Percentiles rank a stretch among this genome's conserved stretches.
Evolutionary conservation across 371 early-diverging fungal genomes (phyloP).

Genomic region (Syncephalastrum monosporum): DNA sequence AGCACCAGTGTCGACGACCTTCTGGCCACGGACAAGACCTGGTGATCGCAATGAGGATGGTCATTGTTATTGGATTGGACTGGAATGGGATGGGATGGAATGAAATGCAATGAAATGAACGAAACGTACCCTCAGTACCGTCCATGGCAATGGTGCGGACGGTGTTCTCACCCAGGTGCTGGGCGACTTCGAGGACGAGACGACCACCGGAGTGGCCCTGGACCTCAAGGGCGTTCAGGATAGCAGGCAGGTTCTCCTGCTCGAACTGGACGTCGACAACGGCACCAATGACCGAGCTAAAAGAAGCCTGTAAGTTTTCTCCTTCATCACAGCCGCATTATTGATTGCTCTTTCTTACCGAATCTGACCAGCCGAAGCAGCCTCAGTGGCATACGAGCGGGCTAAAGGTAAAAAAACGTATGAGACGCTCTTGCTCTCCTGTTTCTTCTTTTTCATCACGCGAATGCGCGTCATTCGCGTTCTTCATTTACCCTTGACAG

Average conservation of each 20-base stretch:
- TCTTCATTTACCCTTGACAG: constrained; percentile 22
- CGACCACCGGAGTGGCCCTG: constrained; percentile 76
- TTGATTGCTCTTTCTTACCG: constrained; percentile 35
- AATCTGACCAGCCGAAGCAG: constrained; percentile 42
- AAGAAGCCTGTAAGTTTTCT: neutral
- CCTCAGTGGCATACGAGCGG: constrained; percentile 39
- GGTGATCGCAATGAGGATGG: constrained; percentile 40
- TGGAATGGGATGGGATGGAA: neutral
- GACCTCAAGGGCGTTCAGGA: constrained; percentile 96
- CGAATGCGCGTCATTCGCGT: neutral
- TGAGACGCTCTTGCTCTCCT: neutral
- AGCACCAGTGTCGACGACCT: constrained; percentile 91
- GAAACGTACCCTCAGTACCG: constrained; percentile 1
- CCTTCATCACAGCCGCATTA: too few species aligned
- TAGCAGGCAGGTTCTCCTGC: constrained; percentile 87
- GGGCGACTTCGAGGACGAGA: constrained; percentile 94
- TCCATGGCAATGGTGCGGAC: constrained; percentile 71
- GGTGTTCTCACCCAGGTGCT: constrained; percentile 98
- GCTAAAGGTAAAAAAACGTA: constrained; percentile 12
- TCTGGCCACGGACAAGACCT: constrained; percentile 97
- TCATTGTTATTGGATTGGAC: neutral
- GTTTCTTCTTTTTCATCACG: constrained; percentile 1
- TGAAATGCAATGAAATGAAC: neutral
- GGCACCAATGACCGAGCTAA: constrained; percentile 86
- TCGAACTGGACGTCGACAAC: constrained; percentile 98